Conservation (phyloP, 495 filamentous ascomycete genomes). For the Trichoderma orchidacearum region DNA sequence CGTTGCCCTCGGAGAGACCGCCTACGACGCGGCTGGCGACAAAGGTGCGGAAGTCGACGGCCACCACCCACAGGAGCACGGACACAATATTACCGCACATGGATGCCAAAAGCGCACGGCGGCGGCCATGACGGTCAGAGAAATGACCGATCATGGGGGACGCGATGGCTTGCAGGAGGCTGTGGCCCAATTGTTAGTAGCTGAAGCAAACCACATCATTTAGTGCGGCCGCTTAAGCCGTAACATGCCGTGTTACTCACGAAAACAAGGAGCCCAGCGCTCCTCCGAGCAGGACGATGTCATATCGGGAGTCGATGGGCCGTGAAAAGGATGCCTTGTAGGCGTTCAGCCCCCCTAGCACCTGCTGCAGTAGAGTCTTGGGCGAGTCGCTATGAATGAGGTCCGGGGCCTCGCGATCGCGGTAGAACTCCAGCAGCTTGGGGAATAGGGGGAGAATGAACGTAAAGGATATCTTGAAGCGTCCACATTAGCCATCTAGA, state of each 20-base stretch:
- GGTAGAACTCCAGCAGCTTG: slow-evolving; percentile 88
- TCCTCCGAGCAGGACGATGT: slow-evolving; percentile 91
- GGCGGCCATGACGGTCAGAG: slow-evolving; percentile 78
- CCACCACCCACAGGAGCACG: slow-evolving; percentile 86
- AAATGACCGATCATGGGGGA: slow-evolving; percentile 83
- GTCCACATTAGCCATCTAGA: slow-evolving; percentile 8
- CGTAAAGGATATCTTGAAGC: slow-evolving; percentile 43
- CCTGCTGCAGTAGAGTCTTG: slow-evolving; percentile 54
- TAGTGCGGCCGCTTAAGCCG: background rate
- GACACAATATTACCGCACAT: slow-evolving; percentile 93
- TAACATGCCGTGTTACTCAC: slow-evolving; percentile 6
- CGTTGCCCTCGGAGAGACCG: slow-evolving; percentile 90
- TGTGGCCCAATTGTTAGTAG: slow-evolving; percentile 3
- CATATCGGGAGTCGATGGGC: slow-evolving; percentile 91
- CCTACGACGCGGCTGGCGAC: slow-evolving; percentile 83
- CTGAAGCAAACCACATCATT: background rate
- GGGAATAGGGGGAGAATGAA: slow-evolving; percentile 97
- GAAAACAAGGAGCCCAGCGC: slow-evolving; percentile 90
- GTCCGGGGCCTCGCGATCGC: slow-evolving; percentile 45
- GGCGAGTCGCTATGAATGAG: slow-evolving; percentile 33
- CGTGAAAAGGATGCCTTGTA: slow-evolving; percentile 91
- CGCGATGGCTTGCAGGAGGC: slow-evolving; percentile 77
- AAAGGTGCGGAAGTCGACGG: slow-evolving; percentile 90
- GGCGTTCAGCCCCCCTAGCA: slow-evolving; percentile 74
- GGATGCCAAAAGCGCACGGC: slow-evolving; percentile 75